Percentiles rank a stretch among this genome's conserved stretches.
phyloP scores from a whole-genome alignment of 176 grass and related monocot species.

The Areca catechu region DNA sequence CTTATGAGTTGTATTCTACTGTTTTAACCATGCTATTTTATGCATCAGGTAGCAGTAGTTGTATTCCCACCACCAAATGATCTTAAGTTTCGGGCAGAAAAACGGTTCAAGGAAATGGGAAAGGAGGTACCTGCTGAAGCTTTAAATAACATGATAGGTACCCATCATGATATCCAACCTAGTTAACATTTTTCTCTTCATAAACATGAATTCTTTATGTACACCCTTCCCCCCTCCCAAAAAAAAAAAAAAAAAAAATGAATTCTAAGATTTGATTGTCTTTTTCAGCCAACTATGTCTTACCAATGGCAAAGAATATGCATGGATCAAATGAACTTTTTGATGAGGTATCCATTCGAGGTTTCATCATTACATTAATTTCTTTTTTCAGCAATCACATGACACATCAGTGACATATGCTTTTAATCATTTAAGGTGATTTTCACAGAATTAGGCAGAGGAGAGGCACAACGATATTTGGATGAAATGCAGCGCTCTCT shows the following conservation, averaged over 20 bases:
- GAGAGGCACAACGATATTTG: slow-evolving; percentile 40
- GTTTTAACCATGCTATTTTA: not conserved
- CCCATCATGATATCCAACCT: not conserved
- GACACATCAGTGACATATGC: slow-evolving; percentile 11
- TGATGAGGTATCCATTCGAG: slow-evolving; percentile 34
- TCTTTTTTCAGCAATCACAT: not conserved
- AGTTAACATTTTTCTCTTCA: not conserved
- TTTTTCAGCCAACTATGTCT: slow-evolving; percentile 50
- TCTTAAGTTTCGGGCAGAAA: slow-evolving; percentile 28
- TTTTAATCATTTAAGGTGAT: slow-evolving; percentile 27
- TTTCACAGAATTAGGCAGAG: slow-evolving; percentile 50
- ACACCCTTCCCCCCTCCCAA: no score
- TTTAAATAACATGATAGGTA: slow-evolving; percentile 64
- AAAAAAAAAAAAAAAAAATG: not conserved
- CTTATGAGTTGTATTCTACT: no score
- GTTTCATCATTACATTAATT: not conserved
- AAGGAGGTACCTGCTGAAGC: slow-evolving; percentile 56
- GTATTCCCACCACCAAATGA: slow-evolving; percentile 46
- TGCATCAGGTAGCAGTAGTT: slow-evolving; percentile 43
- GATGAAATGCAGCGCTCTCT: slow-evolving; percentile 28
- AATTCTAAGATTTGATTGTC: slow-evolving; percentile 1
- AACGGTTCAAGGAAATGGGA: slow-evolving; percentile 48
- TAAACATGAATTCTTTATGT: slow-evolving; percentile 1
- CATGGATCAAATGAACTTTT: slow-evolving; percentile 48
- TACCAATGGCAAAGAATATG: slow-evolving; percentile 47